A percentile compares a stretch with the other conserved stretches of the same genome.
Conservation (phyloP, 192 early-diverging fungal species). For the Coemansia sp. region DNA sequence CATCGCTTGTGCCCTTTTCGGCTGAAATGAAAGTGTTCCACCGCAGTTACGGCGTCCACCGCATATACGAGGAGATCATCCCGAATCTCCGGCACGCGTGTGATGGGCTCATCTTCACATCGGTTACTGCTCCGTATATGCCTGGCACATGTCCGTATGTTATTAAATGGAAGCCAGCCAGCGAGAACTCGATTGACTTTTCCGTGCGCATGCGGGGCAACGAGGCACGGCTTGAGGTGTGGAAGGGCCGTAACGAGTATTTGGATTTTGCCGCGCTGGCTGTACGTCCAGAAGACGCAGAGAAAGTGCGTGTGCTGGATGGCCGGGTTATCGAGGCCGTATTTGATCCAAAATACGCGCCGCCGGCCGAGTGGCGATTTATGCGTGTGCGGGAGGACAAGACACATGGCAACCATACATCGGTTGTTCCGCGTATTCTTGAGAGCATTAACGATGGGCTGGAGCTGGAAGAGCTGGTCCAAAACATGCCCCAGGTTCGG, state of each 20-base stretch:
- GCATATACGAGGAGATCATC: conserved; percentile 58
- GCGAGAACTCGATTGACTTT: conserved; percentile 81
- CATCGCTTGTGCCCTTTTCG: conserved; percentile 1
- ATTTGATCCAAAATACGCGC: conserved; percentile 54
- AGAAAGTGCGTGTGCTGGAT: conserved; percentile 33
- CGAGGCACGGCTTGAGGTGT: conserved; percentile 48
- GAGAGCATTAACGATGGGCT: conserved; percentile 75
- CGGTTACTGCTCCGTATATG: conserved; percentile 59
- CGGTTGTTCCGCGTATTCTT: conserved; percentile 59
- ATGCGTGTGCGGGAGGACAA: conserved; percentile 83
- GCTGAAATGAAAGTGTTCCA: conserved; percentile 68
- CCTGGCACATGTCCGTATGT: conserved; percentile 64
- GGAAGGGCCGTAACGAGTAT: conserved; percentile 49
- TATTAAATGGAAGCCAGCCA: conserved; percentile 83
- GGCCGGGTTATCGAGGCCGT: conserved; percentile 64
- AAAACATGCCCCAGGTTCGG: neutral
- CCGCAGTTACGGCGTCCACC: conserved; percentile 60
- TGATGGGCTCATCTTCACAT: conserved; percentile 77
- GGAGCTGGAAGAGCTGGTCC: conserved; percentile 18
- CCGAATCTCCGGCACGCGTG: conserved; percentile 63
- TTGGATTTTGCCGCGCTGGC: conserved; percentile 54
- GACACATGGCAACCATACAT: conserved; percentile 62
- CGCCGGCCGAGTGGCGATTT: conserved; percentile 62
- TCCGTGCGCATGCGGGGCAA: conserved; percentile 40
- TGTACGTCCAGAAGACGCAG: conserved; percentile 59